Evolutionary conservation across 495 filamentous ascomycete species (phyloP), one percentile per base, ranked within the genome.

Genomic region (Margaritispora aquatica): DNA sequence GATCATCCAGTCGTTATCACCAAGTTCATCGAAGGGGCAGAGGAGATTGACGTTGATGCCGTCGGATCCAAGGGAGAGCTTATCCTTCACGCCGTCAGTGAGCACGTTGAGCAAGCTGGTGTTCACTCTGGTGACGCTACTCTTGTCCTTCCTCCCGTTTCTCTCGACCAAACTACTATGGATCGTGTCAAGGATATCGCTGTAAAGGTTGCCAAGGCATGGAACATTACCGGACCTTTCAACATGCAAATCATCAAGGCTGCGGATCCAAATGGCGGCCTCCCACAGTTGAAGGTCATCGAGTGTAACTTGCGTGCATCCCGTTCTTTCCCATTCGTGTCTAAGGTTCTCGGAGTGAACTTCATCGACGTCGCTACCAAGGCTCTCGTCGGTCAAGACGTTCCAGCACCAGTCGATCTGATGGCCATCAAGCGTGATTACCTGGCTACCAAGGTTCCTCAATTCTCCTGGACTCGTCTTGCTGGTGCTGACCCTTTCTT

Each of bases 191-290:
- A 97, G 82, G 89, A 88, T 63, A 96, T 97, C 61, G 93, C 94
- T 13, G 73, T 90, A 75, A 97, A 96, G 82, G 92, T 97, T 24
- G 93, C 93, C 59, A 90, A 94, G 74, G 93, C 94, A 48, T 96
- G 93, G 90, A 92, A 78, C 67, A 97, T 97, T 72, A 96, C 90
- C 19, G 93, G 93, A 44, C 93, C 93, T 34, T 97, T 97, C 84
- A 97, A 97, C 80, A 97, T 97, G 94, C 93, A 97, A 75, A 95
- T 97, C 74, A 97, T 97, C 82, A 96, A 96, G 77, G 92, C 89
- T 46, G 77, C 87, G 3, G 75, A 87, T 61, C 78, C 81, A 19
- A 85, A 87, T 57, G 86, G 85, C 51, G 86, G 83, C 26, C 82
- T 88, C 63, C 83, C 88, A 20, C 73, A 77, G 52, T 82, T 97